Evolutionary conservation across 2,329 filamentous ascomycete genomes (phyloP), one percentile per base, ranked within the genome.

Genomic region (Pestalotiopsis sp.): DNA sequence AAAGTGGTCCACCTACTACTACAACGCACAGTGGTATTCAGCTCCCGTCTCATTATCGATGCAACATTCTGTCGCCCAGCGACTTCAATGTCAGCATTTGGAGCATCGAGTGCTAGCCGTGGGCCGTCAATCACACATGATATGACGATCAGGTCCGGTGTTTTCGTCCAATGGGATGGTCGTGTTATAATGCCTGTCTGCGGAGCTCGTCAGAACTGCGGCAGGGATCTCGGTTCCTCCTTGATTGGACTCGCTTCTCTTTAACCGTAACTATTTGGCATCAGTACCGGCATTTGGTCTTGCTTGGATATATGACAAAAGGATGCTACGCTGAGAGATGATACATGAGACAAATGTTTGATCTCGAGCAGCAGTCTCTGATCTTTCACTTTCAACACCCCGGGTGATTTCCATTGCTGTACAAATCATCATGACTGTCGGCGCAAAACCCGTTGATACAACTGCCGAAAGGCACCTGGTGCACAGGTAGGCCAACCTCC

Each of bases 391-490:
- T 49, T 49, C n/a, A 14, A 7, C 13, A 52, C 17, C 6, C 11
- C 7, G 3, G 23, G 17, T n/a, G 45, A 5, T 9, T 20, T 9
- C 23, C 45, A n/a, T 52, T 9, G 17, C 17, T n/a, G 3, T 20
- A 36, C 7, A 20, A 52, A 20, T n/a, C 45, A 52, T 20, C 17
- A 52, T 52, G 45, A 20, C 17, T 45, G 41, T 14, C 13, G 41
- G 41, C 41, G 41, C 13, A 5, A 45, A 17, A 45, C 1, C 45
- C 11, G 6, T 20, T 9, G 45, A n/a, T n/a, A 27, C 62, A 27
- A 20, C 17, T 57, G 27, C 41, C 63, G 23, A 45, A n/a, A 11
- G 64, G 56, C 64, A 60, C 31, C 36, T 66, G 14, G 64, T 66
- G 12, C 64, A 66, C n/a, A 66, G 64, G 64, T 60, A 25, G 17